These are phyloP conservation scores for Phytophthora boehmeriae DNA, from an alignment of 352 stramenopile species.

Conservation along the genomic window DNA sequence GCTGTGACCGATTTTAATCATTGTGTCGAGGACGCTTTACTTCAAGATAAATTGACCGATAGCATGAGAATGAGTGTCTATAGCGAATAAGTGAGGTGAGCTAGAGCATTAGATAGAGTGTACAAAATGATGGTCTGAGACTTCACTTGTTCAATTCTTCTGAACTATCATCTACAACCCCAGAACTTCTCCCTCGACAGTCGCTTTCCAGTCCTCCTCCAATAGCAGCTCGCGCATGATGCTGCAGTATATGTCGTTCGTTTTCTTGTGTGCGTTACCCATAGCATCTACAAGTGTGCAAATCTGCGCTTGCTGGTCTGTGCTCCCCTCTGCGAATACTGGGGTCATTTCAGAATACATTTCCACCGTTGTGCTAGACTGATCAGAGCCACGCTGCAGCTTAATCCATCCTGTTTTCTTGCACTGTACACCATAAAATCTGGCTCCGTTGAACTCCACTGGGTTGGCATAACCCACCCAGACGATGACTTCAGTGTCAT, in stretches of 20 bases:
- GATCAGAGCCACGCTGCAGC: constrained; percentile 5
- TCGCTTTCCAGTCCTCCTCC: constrained; percentile 44
- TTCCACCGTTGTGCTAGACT: constrained; percentile 37
- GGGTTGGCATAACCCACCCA: constrained; percentile 42
- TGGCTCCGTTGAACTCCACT: constrained; percentile 33
- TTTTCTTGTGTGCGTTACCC: constrained; percentile 29
- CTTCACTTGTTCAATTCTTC: too few species aligned
- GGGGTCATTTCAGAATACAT: constrained; percentile 50
- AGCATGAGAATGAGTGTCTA: too few species aligned
- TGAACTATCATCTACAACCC: neutral
- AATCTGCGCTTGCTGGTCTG: constrained; percentile 39
- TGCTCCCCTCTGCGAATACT: constrained; percentile 42
- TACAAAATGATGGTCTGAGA: too few species aligned
- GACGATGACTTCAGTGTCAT: constrained; percentile 38
- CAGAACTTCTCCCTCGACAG: neutral
- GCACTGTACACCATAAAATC: constrained; percentile 34
- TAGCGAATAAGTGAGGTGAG: too few species aligned
- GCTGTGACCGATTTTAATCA: constrained; percentile 14
- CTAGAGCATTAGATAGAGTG: too few species aligned
- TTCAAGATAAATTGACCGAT: too few species aligned
- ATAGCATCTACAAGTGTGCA: constrained; percentile 24
- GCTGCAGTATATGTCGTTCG: constrained; percentile 28
- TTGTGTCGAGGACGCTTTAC: constrained; percentile 12
- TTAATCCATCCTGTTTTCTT: constrained; percentile 33
- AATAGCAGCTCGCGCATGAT: constrained; percentile 41